Evolutionary conservation across 2,329 filamentous ascomycete species (phyloP).

Genomic region (Dothideomycetes sp.): DNA sequence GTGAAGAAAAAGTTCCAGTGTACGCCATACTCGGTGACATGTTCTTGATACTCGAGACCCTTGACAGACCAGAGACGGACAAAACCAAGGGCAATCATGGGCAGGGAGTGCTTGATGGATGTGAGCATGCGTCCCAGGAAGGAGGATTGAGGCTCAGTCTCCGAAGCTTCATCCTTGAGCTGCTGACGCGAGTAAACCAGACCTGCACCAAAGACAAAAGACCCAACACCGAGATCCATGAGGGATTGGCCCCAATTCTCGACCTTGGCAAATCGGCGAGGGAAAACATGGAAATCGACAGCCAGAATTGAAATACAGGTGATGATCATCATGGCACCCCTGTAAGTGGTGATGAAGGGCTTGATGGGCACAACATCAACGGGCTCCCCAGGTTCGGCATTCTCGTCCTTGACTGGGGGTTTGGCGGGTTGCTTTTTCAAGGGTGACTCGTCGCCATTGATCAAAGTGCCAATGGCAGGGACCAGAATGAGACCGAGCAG

Average conservation of each 20-base stretch:
- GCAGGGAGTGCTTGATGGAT: conserved; percentile 71
- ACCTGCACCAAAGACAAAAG: conserved; percentile 91
- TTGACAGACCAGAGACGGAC: conserved; percentile 83
- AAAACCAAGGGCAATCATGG: conserved; percentile 69
- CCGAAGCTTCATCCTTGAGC: conserved; percentile 49
- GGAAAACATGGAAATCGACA: conserved; percentile 90
- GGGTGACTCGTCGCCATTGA: conserved; percentile 30
- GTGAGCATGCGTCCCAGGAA: conserved; percentile 51
- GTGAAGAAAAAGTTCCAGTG: conserved; percentile 99
- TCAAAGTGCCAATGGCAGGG: conserved; percentile 46
- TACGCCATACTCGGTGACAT: conserved; percentile 93
- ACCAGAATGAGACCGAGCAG: conserved; percentile 65
- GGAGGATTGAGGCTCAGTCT: conserved; percentile 33
- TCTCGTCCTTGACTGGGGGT: conserved; percentile 17
- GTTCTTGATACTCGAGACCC: conserved; percentile 89
- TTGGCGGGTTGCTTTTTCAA: conserved; percentile 17
- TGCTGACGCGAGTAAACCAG: conserved; percentile 79
- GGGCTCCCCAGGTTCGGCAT: conserved; percentile 17
- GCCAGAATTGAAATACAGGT: conserved; percentile 92
- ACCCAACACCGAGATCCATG: conserved; percentile 96
- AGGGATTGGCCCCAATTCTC: conserved; percentile 99
- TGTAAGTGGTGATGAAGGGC: conserved; percentile 86
- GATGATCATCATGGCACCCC: conserved; percentile 81
- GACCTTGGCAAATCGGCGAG: conserved; percentile 89
- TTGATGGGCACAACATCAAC: conserved; percentile 62